Base-by-base conservation (phyloP, 2,329 filamentous ascomycete genomes). In the Tolypocladium ovalisporum region DNA sequence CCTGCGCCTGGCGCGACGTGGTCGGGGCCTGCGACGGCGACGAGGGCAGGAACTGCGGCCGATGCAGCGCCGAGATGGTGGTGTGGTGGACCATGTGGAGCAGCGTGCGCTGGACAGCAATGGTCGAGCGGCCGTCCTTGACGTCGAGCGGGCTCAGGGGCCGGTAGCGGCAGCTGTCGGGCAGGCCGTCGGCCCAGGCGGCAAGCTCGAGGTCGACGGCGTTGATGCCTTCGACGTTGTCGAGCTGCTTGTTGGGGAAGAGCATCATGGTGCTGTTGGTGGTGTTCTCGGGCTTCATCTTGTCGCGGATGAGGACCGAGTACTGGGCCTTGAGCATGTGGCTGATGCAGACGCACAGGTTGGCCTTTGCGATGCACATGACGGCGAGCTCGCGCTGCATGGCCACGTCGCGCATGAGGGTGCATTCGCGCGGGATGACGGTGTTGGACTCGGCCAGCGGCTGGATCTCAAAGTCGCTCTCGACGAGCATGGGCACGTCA, bases 1-100 rank as follows among this genome's bases (percentile, higher is more conserved):
- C 90, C 66, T 96, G 88, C 17, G 92, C 77, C 62, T 91, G 86
- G 13, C 83, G 81, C 39, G 83, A 83, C 19, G 77, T 76, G 62
- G 74, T 77, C 19, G 79, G 77, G 8, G 73, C 71, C 63, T 77
- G 77, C 59, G 68, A 68, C 1, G 87, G 84, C 15, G 84, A 84
- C 0, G 87, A 87, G 1, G 91, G 90, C 44, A 96, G 80, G 59
- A 97, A 93, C 63, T 96, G 91, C 2, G 93, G 93, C 35, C 93
- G 86, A 70, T 97, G 92, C 22, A 97, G 79, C 3, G 93, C 93
- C 55, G 90, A 96, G 22, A 95, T 81, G 0, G 92, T 95, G 2
- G 93, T 95, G 70, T 91, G 89, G 72, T 95, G 96, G 2, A 96
- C 85, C 87, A 97, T 95, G 71, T 96, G 90, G 39, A 97, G 76